Evolutionary conservation across 176 grass and related monocot species (phyloP), one percentile per base, ranked within the genome.

Genomic region (Urochloa ruziziensis): DNA sequence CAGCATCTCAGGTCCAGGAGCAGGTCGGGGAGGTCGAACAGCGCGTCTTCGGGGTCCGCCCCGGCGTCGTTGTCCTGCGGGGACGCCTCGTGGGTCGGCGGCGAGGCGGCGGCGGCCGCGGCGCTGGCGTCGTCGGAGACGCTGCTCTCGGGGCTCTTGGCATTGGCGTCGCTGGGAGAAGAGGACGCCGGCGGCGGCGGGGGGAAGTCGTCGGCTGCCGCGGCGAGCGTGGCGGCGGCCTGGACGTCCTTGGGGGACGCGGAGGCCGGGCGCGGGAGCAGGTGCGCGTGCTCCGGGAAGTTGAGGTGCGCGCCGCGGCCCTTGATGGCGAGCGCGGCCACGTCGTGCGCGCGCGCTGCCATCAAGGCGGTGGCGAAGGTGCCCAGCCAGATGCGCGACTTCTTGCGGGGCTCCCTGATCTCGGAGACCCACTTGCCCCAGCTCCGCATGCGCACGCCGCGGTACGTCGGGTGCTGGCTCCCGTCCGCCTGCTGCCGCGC

Each of bases 1-100:
- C 89, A 80, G 74, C 90, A 87, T 85, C 90, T 89, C 82, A 98
- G 78, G 86, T 98, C 93, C n/a, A 94, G 83, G 18, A 97, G 84
- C 62, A 97, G 89, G 86, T 97, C 94, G 19, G 94, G 94, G 25
- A 97, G 89, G 82, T 94, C 94, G 74, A 97, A 97, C 60, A 98
- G 54, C 10, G 86, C 82, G 1, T 91, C 93, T n/a, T 98, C 92
- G 17, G 76, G 54, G 62, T 42, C 70, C 24, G 80, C 39, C 61
- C 34, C 77, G 0, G 27, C 58, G 33, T 15, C 53, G 21, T n/a
- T n/a, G n/a, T n/a, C n/a, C n/a, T 66, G 40, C 2, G 70, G 64
- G 0, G 27, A 2, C 21, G 35, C 32, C 70, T 24, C n/a, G 54
- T 25, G 54, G 3, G 67, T 34, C 36, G 58, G 32, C n/a, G 16